Evolutionary conservation across 345 rosid genomes (phyloP), one percentile per base, ranked within the genome.

Genomic region (Euphorbia lathyris): DNA sequence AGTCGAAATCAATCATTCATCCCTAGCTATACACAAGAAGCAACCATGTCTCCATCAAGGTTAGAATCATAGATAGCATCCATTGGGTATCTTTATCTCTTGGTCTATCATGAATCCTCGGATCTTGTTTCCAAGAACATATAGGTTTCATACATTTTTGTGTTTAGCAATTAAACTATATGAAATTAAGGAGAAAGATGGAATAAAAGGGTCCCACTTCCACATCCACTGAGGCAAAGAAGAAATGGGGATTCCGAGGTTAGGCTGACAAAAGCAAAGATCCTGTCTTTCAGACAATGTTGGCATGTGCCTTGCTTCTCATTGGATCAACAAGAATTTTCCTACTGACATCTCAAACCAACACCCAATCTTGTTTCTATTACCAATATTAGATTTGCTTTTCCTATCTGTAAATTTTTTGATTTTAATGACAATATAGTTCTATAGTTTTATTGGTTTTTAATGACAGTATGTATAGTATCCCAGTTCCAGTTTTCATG

Each of bases 271-370:
- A 82, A 45, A 83, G 78, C 73, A 42, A 32, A 75, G 82, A 73
- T 82, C 73, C 68, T 73, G 80, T 82, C 75, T 66, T 34, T 70
- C 63, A 67, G 72, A 76, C 77, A 80, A 80, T 66, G 72, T 38
- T 78, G 75, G 75, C 86, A 83, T 82, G 86, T 78, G 86, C 81
- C 56, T 72, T 56, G 82, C 71, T 74, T 76, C 67, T 78, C 38
- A 72, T 73, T 69, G 83, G 81, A 79, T 69, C 67, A 73, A 74
- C 48, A 23, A 38, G 29, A 9, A 56, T 23, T 78, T 77, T 65
- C 48, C 48, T 13, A 73, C 80, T 76, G 83, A 78, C 82, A 66
- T 53, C 63, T 59, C 47, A 50, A 75, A 34, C 38, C 38, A 34
- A 34, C 38, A 34, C 7, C 4, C 38, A 58, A 72, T 23, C 72